Evolutionary conservation across 2,329 filamentous ascomycete genomes (phyloP).

Genomic region (Chaetomium strumarium): DNA sequence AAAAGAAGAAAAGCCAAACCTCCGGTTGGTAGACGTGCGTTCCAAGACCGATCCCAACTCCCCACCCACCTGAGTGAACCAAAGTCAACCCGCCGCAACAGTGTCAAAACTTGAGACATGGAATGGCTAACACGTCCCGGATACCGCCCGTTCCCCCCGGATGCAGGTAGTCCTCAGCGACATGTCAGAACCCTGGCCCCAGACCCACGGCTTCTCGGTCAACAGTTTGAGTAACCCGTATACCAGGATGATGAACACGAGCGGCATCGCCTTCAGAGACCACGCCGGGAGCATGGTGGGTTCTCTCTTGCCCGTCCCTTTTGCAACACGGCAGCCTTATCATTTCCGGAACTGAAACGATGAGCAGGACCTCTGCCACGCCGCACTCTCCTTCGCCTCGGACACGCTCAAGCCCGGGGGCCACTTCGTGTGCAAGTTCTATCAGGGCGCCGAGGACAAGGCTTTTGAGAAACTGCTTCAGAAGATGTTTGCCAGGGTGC

Average conservation of each 20-base stretch:
- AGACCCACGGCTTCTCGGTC: constrained; percentile 71
- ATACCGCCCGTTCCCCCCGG: background rate
- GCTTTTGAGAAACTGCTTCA: constrained; percentile 67
- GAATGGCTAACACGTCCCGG: background rate
- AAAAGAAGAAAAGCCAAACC: constrained; percentile 23
- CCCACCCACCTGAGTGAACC: background rate
- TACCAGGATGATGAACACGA: constrained; percentile 99
- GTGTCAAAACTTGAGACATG: background rate
- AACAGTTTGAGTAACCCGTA: constrained; percentile 94
- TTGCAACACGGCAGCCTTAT: background rate
- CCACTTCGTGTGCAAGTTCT: constrained; percentile 96
- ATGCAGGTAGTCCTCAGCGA: constrained; percentile 81
- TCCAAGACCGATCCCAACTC: background rate
- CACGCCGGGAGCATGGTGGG: constrained; percentile 89
- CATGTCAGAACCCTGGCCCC: constrained; percentile 96
- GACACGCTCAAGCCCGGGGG: constrained; percentile 78
- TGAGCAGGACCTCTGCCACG: constrained; percentile 75
- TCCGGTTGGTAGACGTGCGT: constrained; percentile 66
- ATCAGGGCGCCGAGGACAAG: constrained; percentile 84
- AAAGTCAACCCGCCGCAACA: background rate
- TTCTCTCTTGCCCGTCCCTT: background rate
- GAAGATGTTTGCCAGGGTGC: constrained; percentile 71
- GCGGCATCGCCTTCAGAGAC: constrained; percentile 77
- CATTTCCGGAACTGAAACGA: too few relatives aligned
- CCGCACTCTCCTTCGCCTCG: constrained; percentile 77